A percentile compares a stretch with the other conserved stretches of the same genome.
phyloP scores from a whole-genome alignment of 208 protist genomes.

The Naegleria fowleri region DNA sequence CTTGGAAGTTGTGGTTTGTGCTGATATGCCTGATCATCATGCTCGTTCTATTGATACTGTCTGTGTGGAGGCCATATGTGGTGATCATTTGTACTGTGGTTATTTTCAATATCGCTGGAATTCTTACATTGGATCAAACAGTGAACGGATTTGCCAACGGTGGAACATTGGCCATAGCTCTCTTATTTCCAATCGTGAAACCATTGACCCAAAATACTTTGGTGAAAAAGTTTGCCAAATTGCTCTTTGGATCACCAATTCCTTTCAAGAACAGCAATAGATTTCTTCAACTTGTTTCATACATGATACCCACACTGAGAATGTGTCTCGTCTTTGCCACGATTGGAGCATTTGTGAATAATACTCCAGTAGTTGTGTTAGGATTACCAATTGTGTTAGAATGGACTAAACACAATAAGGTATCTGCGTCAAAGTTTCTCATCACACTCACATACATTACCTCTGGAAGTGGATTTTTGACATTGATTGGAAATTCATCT shows the following conservation, averaged over 20 bases:
- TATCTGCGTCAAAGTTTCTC: conserved; percentile 27
- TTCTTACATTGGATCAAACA: not conserved
- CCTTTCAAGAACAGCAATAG: not conserved
- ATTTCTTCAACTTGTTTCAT: not conserved
- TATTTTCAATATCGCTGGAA: not conserved
- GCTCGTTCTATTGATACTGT: not conserved
- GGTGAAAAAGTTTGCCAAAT: not conserved
- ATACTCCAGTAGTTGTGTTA: conserved; percentile 43
- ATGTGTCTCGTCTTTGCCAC: not conserved
- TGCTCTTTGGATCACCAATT: not conserved
- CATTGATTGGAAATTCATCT: conserved; percentile 40
- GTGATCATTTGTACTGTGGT: not conserved
- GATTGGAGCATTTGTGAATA: conserved; percentile 37
- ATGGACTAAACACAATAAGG: conserved; percentile 24
- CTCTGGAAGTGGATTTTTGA: conserved; percentile 41
- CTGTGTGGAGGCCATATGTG: not conserved
- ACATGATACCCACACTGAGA: not conserved
- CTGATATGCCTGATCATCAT: not conserved
- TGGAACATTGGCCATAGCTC: not conserved
- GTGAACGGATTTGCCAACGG: not conserved
- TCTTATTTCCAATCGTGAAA: not conserved
- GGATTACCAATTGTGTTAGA: conserved; percentile 31
- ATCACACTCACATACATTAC: conserved; percentile 39
- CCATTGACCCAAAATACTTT: not conserved
- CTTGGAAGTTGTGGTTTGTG: not conserved